These are phyloP conservation scores for Rhododendron williamsianum DNA, from an alignment of 148 eudicot genomes.

Conservation along the genomic window DNA sequence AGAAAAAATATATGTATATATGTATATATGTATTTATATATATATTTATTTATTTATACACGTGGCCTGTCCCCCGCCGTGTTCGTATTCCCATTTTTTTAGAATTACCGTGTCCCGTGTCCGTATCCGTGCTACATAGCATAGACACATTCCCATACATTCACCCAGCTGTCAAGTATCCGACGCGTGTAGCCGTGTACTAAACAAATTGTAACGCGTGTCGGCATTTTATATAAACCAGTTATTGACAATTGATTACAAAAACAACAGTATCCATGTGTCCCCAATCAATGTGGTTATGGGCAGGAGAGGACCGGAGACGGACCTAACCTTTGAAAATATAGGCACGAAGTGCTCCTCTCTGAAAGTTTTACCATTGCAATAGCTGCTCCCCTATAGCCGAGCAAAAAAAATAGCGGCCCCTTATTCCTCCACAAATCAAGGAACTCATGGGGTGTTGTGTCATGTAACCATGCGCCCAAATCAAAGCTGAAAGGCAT, in stretches of 20 bases:
- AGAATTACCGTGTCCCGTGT: too few species aligned
- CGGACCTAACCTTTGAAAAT: neutral
- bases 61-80: too few species aligned
- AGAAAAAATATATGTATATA: too few species aligned
- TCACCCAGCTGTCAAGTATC: neutral
- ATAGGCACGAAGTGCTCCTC: neutral
- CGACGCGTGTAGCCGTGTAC: neutral
- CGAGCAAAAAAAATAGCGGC: too few species aligned
- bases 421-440: neutral
- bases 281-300: neutral
- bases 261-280: neutral
- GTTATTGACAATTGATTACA: neutral
- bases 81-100: too few species aligned
- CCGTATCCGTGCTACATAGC: too few species aligned
- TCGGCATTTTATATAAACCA: neutral
- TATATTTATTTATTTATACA: too few species aligned
- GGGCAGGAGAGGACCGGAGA: neutral
- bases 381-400: neutral
- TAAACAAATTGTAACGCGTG: neutral
- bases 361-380: neutral
- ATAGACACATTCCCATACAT: neutral
- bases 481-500: neutral
- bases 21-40: too few species aligned
- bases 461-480: neutral
- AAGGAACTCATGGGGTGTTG: neutral